phyloP scores from a whole-genome alignment of 208 protist species.

The Balamuthia mandrillaris region DNA sequence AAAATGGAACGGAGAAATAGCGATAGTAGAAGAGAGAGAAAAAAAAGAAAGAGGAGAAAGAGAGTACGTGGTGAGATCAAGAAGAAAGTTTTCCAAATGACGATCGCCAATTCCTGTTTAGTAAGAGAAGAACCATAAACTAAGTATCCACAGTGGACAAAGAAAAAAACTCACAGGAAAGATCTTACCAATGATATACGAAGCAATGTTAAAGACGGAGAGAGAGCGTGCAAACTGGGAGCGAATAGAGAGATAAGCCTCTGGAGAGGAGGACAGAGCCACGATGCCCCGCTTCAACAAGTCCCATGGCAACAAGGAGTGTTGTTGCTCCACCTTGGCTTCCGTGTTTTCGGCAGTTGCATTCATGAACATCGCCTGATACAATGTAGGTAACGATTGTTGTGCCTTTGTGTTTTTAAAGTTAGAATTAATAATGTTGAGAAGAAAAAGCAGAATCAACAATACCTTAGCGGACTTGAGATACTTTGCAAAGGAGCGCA shows the following conservation, averaged over 20 bases:
- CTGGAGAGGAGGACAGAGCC: slow-evolving; percentile 57
- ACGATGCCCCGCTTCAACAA: slow-evolving; percentile 51
- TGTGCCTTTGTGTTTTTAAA: not conserved
- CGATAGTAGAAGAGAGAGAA: not conserved
- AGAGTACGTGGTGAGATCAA: slow-evolving; percentile 63
- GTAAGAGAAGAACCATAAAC: not conserved
- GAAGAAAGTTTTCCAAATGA: slow-evolving; percentile 86
- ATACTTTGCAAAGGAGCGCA: slow-evolving; percentile 40
- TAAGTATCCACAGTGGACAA: not conserved
- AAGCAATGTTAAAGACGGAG: slow-evolving; percentile 69
- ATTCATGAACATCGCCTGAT: slow-evolving; percentile 22
- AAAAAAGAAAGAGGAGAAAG: not conserved
- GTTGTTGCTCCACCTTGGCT: slow-evolving; percentile 37
- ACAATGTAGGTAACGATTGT: not conserved
- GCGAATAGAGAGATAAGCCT: slow-evolving; percentile 74
- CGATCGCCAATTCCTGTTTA: slow-evolving; percentile 79
- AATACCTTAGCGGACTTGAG: slow-evolving; percentile 34
- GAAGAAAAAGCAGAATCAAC: not conserved
- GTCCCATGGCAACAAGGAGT: not conserved
- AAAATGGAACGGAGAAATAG: not conserved
- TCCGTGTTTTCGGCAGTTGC: slow-evolving; percentile 27
- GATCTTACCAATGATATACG: slow-evolving; percentile 81
- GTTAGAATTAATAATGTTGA: not conserved
- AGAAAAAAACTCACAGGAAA: not conserved
- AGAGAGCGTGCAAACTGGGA: slow-evolving; percentile 74